These are phyloP conservation scores for Tolypocladium nubicola DNA, from an alignment of 2,329 filamentous ascomycete genomes.

Conservation along the genomic window DNA sequence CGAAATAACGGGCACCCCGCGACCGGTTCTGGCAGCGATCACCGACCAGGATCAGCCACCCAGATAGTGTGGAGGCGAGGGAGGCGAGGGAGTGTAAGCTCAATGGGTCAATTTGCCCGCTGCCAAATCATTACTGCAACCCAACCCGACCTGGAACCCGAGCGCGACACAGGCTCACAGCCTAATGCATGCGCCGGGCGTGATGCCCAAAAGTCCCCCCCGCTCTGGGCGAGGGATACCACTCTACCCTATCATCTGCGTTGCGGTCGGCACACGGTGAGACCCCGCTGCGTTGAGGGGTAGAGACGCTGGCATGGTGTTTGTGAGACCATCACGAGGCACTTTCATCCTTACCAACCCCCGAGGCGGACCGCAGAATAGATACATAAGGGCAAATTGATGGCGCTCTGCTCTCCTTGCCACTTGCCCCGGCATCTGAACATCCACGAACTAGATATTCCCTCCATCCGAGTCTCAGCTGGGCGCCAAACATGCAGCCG, in stretches of 20 bases:
- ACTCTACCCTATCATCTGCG: background rate
- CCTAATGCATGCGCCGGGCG: too few species aligned
- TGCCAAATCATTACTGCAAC: background rate
- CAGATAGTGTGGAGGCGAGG: too few species aligned
- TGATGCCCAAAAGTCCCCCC: background rate
- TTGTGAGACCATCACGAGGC: background rate
- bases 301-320: background rate
- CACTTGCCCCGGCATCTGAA: background rate
- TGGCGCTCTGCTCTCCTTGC: too few species aligned
- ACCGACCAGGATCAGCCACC: background rate
- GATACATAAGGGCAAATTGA: too few species aligned
- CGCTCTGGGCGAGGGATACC: background rate
- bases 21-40: background rate
- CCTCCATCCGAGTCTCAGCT: background rate
- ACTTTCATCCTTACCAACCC: background rate
- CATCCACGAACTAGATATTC: background rate
- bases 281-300: background rate
- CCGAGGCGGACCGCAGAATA: background rate
- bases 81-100: background rate
- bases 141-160: background rate
- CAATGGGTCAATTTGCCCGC: background rate
- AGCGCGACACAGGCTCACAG: background rate
- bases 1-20: background rate
- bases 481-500: background rate
- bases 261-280: background rate